Conservation (phyloP, 1,139 yeast genomes). For the Scheffersomyces illinoinensis region DNA sequence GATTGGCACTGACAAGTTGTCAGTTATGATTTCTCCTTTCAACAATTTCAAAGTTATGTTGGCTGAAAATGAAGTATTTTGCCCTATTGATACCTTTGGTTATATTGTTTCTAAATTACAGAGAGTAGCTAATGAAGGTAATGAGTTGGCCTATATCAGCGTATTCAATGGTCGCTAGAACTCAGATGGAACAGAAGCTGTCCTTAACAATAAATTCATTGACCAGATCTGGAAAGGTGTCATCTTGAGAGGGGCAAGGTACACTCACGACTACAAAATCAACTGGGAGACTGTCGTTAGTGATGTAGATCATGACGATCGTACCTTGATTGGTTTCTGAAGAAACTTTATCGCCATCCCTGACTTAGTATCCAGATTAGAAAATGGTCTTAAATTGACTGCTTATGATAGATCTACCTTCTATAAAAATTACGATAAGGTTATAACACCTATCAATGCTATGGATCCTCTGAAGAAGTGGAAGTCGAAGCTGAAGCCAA, state of each 20-base stretch:
- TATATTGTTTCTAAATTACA: conserved; percentile 26
- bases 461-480: conserved; percentile 1
- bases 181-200: conserved; percentile 14
- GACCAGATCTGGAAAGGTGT: conserved; percentile 33
- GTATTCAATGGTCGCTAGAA: conserved; percentile 37
- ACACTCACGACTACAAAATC: neutral
- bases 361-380: conserved; percentile 12
- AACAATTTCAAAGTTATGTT: conserved; percentile 39
- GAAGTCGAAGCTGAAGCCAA: conserved; percentile 1
- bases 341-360: conserved; percentile 16
- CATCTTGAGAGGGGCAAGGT: neutral
- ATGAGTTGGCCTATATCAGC: conserved; percentile 52
- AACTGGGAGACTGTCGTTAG: neutral
- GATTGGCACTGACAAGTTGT: conserved; percentile 40
- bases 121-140: conserved; percentile 31
- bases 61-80: conserved; percentile 23
- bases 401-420: conserved; percentile 23
- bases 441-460: conserved; percentile 25
- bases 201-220: conserved; percentile 19
- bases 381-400: conserved; percentile 10
- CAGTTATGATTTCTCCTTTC: conserved; percentile 65
- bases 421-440: conserved; percentile 25
- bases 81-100: conserved; percentile 28
- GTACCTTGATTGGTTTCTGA: conserved; percentile 18
- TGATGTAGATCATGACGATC: conserved; percentile 3